phyloP scores from a whole-genome alignment of 352 stramenopile species.

The Phytopythium oedochilum region DNA sequence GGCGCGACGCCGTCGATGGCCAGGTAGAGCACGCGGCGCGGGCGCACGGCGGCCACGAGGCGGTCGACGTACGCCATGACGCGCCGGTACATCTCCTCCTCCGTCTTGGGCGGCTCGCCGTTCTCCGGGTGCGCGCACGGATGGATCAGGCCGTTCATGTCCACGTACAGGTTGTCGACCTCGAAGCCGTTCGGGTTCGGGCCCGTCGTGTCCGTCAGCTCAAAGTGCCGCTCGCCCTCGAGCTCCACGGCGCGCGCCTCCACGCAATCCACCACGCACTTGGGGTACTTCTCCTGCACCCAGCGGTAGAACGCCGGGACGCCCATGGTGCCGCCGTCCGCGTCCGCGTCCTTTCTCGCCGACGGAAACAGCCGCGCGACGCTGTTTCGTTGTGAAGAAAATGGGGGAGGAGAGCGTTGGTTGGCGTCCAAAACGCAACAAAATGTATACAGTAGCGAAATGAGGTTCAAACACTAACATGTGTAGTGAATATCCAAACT shows the following conservation, averaged over 20 bases:
- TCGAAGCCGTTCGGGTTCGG: constrained; percentile 94
- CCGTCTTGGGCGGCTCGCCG: constrained; percentile 87
- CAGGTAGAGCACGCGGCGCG: constrained; percentile 95
- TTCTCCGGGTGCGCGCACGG: constrained; percentile 97
- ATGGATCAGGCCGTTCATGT: constrained; percentile 99
- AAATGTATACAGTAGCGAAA: too few species aligned
- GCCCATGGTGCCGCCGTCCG: constrained; percentile 80
- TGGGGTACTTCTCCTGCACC: constrained; percentile 99
- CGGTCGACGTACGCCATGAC: constrained; percentile 96
- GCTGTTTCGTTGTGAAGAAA: too few species aligned
- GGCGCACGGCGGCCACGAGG: constrained; percentile 92
- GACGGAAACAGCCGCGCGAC: too few species aligned
- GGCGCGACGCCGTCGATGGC: constrained; percentile 98
- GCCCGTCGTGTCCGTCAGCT: constrained; percentile 66
- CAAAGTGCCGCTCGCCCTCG: constrained; percentile 76
- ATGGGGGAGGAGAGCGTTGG: too few species aligned
- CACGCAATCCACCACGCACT: constrained; percentile 92
- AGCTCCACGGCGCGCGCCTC: constrained; percentile 72
- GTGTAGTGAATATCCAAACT: too few species aligned
- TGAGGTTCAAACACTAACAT: too few species aligned
- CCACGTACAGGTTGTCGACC: constrained; percentile 99
- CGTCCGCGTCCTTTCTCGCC: background rate
- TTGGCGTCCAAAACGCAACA: too few species aligned
- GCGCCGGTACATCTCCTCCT: constrained; percentile 98
- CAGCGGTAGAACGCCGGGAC: constrained; percentile 99